phyloP scores from a whole-genome alignment of 148 eudicot species.

The Oxyria digyna region DNA sequence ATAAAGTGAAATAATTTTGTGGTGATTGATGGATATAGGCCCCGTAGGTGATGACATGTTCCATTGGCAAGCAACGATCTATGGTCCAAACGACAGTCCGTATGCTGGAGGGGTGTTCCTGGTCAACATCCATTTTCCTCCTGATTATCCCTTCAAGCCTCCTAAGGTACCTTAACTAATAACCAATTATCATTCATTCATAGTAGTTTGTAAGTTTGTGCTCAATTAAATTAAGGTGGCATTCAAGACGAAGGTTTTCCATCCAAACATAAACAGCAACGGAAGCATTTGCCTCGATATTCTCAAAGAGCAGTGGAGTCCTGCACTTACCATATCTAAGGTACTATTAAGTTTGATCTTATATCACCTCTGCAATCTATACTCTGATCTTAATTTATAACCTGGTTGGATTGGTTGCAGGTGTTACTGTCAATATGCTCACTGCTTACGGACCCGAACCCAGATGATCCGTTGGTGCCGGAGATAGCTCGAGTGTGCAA shows the following conservation, averaged over 20 bases:
- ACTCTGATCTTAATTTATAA: no score
- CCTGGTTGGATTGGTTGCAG: constrained; percentile 16
- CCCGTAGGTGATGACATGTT: constrained; percentile 55
- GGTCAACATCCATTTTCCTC: constrained; percentile 53
- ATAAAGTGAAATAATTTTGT: no score
- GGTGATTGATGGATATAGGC: constrained; percentile 19
- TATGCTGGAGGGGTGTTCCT: constrained; percentile 54
- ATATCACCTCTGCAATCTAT: no score
- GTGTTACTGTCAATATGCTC: constrained; percentile 57
- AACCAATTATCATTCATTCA: no score
- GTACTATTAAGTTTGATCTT: constrained; percentile 19
- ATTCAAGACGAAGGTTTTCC: constrained; percentile 61
- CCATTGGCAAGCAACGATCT: constrained; percentile 66
- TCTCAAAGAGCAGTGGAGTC: constrained; percentile 75
- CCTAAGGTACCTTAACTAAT: constrained; percentile 34
- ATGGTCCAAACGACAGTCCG: constrained; percentile 61
- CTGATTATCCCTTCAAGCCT: constrained; percentile 72
- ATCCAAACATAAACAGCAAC: constrained; percentile 56
- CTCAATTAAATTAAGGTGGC: constrained; percentile 27
- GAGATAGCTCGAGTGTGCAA: constrained; percentile 57
- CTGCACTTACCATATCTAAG: constrained; percentile 76
- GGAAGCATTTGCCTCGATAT: constrained; percentile 71
- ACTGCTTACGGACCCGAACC: constrained; percentile 56
- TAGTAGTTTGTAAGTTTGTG: no score
- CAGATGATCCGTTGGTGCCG: constrained; percentile 57